These are phyloP conservation scores for Venturia carpophila DNA, from an alignment of 2,329 filamentous ascomycete species.

Conservation along the genomic window DNA sequence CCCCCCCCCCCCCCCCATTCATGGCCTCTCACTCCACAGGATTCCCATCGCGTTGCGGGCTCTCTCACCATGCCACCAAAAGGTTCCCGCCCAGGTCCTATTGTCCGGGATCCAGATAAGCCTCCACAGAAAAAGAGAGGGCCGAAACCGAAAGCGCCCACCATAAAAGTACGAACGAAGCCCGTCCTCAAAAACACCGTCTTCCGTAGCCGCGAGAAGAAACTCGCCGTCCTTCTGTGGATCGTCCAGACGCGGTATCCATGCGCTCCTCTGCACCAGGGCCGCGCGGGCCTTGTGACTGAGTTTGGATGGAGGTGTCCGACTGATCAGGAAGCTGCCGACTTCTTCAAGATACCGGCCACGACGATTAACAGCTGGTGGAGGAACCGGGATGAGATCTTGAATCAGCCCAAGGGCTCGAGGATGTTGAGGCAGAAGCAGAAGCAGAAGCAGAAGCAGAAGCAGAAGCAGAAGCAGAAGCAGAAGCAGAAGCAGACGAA, in stretches of 20 bases:
- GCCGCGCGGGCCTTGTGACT: slow-evolving; percentile 2
- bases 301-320: slow-evolving; percentile 1
- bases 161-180: background rate
- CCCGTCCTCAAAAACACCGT: slow-evolving; percentile 11
- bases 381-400: slow-evolving; percentile 10
- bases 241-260: slow-evolving; percentile 10
- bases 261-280: background rate
- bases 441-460: slow-evolving; percentile 1
- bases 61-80: background rate
- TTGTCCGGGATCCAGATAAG: background rate
- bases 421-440: slow-evolving; percentile 1
- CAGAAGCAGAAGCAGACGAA: background rate
- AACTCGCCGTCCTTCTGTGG: background rate
- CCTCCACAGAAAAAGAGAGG: slow-evolving; percentile 5
- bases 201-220: slow-evolving; percentile 12
- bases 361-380: slow-evolving; percentile 10
- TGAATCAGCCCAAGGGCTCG: slow-evolving; percentile 10
- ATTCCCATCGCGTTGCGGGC: background rate
- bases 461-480: no score
- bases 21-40: background rate
- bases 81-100: background rate
- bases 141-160: slow-evolving; percentile 4
- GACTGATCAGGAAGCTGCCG: slow-evolving; percentile 4
- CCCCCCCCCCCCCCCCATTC: background rate
- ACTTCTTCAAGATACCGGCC: slow-evolving; percentile 9